Base-by-base conservation (phyloP, 164 flowering plant genomes). In the Aristolochia contorta region DNA sequence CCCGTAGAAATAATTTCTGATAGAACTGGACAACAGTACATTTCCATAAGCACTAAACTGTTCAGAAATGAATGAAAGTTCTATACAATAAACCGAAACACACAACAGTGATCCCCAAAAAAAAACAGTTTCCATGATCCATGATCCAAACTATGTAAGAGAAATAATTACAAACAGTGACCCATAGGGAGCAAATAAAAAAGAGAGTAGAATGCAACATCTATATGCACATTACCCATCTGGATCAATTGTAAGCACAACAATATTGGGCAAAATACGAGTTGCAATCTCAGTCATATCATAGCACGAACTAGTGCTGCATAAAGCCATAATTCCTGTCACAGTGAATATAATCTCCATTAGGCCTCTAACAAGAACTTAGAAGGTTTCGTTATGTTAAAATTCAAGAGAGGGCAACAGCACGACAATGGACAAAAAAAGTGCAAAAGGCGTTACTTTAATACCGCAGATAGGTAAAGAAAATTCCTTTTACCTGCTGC, bases 221-320 rank as follows among this genome's bases (percentile, higher is more conserved):
- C 43, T 25, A 14, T 16, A 27, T 27, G 30, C 5, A 27, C 30
- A 27, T 61, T 57, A 94, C 99, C 96, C 79, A 77, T 94, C 99
- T 64, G 91, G 87, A 76, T 94, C 99, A 65, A 94, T 79, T 0
- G 96, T 85, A 63, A 94, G 93, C 13, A 94, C 91, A 66, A 91
- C 91, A 67, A 94, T 67, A 73, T 77, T 86, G 19, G 99, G 95
- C 66, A 91, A 78, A 75, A 94, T 83, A 61, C 96, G 81, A 61
- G 96, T 85, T 58, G 96, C 97, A 76, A 94, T 82, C 80, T 94
- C 97, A 6, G 77, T 82, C 54, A 62, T 59, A 60, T 94, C 99
- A 80, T 91, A 94, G 66, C 82, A 85, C 43, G 96, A 79, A 79
- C 95, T 91, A 55, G 99, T 94, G 48, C 93, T 97, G 75, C 85